phyloP scores from a whole-genome alignment of 2,329 filamentous ascomycete genomes.

The Cladosporium sp. region DNA sequence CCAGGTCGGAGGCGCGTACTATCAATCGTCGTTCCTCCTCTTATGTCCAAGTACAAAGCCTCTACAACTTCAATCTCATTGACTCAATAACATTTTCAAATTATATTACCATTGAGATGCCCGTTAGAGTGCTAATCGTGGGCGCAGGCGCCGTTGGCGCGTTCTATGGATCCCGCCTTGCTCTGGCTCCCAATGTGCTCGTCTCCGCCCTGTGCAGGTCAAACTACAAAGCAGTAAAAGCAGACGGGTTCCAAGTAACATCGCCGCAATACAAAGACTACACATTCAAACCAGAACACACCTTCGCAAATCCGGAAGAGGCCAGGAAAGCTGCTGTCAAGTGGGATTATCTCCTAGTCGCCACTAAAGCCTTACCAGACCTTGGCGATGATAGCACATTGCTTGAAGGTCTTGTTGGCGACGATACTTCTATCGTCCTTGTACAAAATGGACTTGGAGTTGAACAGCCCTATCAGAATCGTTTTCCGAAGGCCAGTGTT shows the following conservation, averaged over 20 bases:
- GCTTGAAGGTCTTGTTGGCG: constrained; percentile 56
- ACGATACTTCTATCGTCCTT: constrained; percentile 57
- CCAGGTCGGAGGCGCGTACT: no score
- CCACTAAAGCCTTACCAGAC: constrained; percentile 67
- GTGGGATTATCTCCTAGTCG: constrained; percentile 66
- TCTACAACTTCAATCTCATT: no score
- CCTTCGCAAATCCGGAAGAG: constrained; percentile 59
- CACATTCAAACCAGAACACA: constrained; percentile 57
- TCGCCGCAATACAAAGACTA: constrained; percentile 67
- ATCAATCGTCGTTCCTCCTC: no score
- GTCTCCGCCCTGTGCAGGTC: constrained; percentile 70
- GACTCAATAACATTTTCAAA: not conserved
- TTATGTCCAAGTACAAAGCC: no score
- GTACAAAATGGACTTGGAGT: constrained; percentile 71
- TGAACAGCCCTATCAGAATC: constrained; percentile 59
- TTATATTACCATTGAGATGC: constrained; percentile 26
- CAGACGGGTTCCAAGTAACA: constrained; percentile 58
- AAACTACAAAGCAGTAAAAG: constrained; percentile 63
- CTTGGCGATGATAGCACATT: constrained; percentile 58
- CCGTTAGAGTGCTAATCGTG: constrained; percentile 61
- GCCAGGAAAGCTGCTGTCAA: constrained; percentile 43
- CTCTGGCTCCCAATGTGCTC: constrained; percentile 47
- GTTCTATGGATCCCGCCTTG: constrained; percentile 67
- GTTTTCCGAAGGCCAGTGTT: constrained; percentile 59
- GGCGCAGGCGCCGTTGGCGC: constrained; percentile 69